Evolutionary conservation across 768 basidiomycete species (phyloP), one percentile per base, ranked within the genome.

Genomic region (Termitomyces sp.): DNA sequence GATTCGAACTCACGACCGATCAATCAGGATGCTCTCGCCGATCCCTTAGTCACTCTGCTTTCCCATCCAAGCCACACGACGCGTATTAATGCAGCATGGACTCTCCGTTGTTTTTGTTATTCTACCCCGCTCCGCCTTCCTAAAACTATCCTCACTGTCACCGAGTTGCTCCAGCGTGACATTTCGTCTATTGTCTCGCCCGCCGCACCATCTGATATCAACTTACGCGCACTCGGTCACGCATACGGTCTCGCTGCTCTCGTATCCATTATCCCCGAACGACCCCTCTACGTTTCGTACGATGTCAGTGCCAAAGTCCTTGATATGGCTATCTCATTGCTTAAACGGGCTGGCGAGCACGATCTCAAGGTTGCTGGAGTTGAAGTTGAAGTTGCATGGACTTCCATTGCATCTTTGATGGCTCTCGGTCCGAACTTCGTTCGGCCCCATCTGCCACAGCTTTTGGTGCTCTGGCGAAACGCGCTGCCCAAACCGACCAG

Each of bases 391-490:
- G 88, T 95, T 1, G 94, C 95, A 0, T 98, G 97, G 97, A 94
- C 87, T 13, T 75, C 90, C 36, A 92, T 99, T 54, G 86, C 90
- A 0, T 87, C 94, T 0, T 73, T 98, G 29, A 94, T 98, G 91
- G 82, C 88, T 2, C 84, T 97, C 7, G 96, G 95, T 0, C 92
- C 91, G 3, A 90, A 93, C 64, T 97, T 98, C 62, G 94, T 98
- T 53, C 86, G 92, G 18, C 84, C 93, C 0, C 94, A 99, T 69
- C 81, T 98, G 2, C 90, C 95, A 0, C 96, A 98, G 64, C 78
- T 98, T 18, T 81, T 98, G 41, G 93, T 98, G 0, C 82, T 99
- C 3, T 99, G 97, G 97, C 80, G 97, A 33, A 99, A 99, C 64
- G 94, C 96, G 1, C 78, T 99, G 0, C 94, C 97, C 1, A 99